phyloP scores from a whole-genome alignment of 2,329 filamentous ascomycete species.

The Teratosphaeria zuluensis region DNA sequence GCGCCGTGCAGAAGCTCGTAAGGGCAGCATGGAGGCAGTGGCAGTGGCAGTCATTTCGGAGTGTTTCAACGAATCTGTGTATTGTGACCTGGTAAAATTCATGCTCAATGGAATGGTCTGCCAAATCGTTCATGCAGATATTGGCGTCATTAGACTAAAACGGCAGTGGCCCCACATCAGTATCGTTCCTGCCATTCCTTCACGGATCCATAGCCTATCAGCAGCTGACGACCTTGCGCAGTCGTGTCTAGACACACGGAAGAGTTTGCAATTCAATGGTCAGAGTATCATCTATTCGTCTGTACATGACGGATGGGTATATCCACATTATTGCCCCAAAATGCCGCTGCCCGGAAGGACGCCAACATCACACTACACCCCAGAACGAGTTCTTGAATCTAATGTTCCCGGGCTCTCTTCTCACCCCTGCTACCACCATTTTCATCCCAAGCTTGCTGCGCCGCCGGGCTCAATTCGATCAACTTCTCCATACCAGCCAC shows the following conservation, averaged over 20 bases:
- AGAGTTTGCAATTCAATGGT: neutral
- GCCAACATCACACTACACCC: no score
- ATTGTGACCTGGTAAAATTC: neutral
- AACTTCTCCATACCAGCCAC: constrained; percentile 21
- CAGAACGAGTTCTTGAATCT: no score
- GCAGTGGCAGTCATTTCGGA: neutral
- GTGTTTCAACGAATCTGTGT: neutral
- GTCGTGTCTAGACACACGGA: neutral
- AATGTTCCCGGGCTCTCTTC: neutral
- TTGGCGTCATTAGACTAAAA: neutral
- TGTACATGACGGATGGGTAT: neutral
- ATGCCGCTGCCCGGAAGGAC: neutral
- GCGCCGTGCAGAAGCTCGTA: neutral
- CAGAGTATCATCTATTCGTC: neutral
- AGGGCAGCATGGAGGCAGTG: neutral
- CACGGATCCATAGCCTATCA: no score
- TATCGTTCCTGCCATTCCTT: no score
- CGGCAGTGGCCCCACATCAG: no score
- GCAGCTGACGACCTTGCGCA: no score
- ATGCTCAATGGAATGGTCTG: neutral
- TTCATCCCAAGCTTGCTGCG: constrained; percentile 19
- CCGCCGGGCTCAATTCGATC: constrained; percentile 23
- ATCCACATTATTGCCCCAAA: neutral
- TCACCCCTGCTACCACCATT: constrained; percentile 1
- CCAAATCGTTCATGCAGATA: neutral